phyloP scores from a whole-genome alignment of 1,284 basidiomycete genomes.

The Cryptococcus depauperatus region DNA sequence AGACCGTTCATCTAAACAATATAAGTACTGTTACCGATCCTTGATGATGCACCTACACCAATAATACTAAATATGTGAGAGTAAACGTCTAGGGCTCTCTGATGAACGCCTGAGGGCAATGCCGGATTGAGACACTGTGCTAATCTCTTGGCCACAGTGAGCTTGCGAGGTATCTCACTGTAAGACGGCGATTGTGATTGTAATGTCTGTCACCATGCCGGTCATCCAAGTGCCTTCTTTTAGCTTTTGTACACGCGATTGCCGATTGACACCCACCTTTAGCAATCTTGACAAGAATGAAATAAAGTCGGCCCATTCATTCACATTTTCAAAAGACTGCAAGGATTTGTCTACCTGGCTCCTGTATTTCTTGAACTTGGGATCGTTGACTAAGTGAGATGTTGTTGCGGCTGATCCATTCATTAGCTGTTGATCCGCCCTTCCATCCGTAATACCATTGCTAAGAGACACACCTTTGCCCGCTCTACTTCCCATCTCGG shows the following conservation, averaged over 20 bases:
- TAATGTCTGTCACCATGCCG: conserved; percentile 56
- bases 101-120: conserved; percentile 91
- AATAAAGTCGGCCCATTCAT: conserved; percentile 99
- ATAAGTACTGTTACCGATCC: conserved; percentile 1
- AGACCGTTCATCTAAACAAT: conserved; percentile 57
- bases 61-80: conserved; percentile 80
- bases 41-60: conserved; percentile 67
- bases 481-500: conserved; percentile 32
- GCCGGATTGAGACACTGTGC: conserved; percentile 96
- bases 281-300: conserved; percentile 90
- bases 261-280: conserved; percentile 55
- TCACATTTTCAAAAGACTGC: conserved; percentile 87
- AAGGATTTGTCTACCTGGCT: conserved; percentile 86
- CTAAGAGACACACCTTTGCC: conserved; percentile 27
- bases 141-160: conserved; percentile 88
- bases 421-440: conserved; percentile 2
- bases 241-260: neutral
- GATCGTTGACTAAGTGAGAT: conserved; percentile 52
- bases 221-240: neutral
- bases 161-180: conserved; percentile 89
- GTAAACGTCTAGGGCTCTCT: conserved; percentile 92
- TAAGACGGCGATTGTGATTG: conserved; percentile 78
- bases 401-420: conserved; percentile 24
- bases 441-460: too few species aligned
- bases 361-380: conserved; percentile 93